phyloP scores from a whole-genome alignment of 2,329 filamentous ascomycete genomes.

The Cercospora sp. region DNA sequence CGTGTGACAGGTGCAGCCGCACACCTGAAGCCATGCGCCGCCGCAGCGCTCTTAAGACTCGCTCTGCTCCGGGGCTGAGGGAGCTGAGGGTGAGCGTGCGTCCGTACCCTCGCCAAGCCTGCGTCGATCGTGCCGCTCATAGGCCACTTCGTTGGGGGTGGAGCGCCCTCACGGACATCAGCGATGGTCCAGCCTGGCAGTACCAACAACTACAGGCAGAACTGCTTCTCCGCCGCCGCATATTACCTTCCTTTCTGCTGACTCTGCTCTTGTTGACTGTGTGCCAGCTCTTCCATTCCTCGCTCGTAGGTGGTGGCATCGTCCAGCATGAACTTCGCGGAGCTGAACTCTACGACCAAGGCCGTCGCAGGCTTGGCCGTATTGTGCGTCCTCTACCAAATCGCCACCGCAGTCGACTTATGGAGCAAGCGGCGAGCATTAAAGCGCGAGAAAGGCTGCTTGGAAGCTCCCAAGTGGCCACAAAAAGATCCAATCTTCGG shows the following conservation, averaged over 20 bases:
- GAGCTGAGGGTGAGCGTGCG: background rate
- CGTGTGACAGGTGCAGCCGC: background rate
- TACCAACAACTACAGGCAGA: background rate
- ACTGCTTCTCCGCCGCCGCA: background rate
- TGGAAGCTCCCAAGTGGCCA: conserved; percentile 48
- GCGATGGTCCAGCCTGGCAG: background rate
- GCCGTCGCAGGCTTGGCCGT: conserved; percentile 36
- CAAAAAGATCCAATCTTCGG: conserved; percentile 58
- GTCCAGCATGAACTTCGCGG: conserved; percentile 19
- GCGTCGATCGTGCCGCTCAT: background rate
- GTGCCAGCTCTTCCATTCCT: background rate
- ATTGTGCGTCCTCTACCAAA: conserved; percentile 39
- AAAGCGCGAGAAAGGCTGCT: conserved; percentile 49
- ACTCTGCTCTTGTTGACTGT: background rate
- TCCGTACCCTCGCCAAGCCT: background rate
- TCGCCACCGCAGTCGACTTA: conserved; percentile 39
- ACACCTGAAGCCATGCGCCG: background rate
- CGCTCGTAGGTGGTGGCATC: background rate
- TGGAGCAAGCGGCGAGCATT: conserved; percentile 42
- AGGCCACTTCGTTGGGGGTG: background rate
- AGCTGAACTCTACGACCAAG: conserved; percentile 20
- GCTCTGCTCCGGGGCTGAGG: background rate
- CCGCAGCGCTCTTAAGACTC: background rate
- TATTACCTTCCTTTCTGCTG: background rate
- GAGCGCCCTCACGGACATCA: background rate